Percentiles rank a stretch among this genome's conserved stretches.
These are phyloP conservation scores for Boletus huronensis DNA, from an alignment of 768 basidiomycete genomes.

Conservation along the genomic window DNA sequence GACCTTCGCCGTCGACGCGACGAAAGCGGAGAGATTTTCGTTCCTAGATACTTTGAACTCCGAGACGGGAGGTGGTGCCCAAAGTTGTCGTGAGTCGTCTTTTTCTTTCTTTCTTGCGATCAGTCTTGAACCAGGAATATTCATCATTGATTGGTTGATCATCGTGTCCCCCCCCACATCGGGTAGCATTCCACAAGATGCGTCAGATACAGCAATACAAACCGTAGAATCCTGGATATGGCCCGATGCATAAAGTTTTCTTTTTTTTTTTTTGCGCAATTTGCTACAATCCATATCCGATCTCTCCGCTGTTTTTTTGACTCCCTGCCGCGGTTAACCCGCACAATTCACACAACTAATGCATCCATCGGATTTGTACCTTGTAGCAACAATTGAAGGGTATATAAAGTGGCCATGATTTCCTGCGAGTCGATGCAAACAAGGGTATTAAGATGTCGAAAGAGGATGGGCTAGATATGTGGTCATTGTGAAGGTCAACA, in stretches of 20 bases:
- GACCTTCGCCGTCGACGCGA: conserved; percentile 74
- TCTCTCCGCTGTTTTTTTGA: conserved; percentile 5
- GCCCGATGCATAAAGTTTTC: conserved; percentile 20
- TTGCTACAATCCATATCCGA: conserved; percentile 19
- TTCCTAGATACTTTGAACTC: conserved; percentile 79
- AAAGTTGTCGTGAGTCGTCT: conserved; percentile 44
- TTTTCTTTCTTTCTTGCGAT: too few relatives aligned
- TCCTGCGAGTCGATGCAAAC: conserved; percentile 16
- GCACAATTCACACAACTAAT: conserved; percentile 30
- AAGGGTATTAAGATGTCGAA: conserved; percentile 8
- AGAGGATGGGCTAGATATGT: conserved; percentile 1
- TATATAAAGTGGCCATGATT: conserved; percentile 32
- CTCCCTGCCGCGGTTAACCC: conserved; percentile 15
- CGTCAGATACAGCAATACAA: conserved; percentile 62
- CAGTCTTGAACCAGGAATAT: too few relatives aligned
- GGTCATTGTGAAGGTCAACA: not conserved
- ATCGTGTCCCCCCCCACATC: too few relatives aligned
- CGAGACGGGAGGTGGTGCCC: conserved; percentile 80
- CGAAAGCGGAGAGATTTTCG: conserved; percentile 62
- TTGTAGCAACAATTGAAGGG: conserved; percentile 39
- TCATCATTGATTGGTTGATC: too few relatives aligned
- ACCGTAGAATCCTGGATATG: conserved; percentile 82
- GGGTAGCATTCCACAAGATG: conserved; percentile 60
- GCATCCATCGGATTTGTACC: conserved; percentile 37
- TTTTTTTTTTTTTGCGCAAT: not conserved